Percentiles rank a stretch among this genome's conserved stretches.
These are phyloP conservation scores for Termitomyces sp. DNA, from an alignment of 768 basidiomycete genomes.

Conservation along the genomic window DNA sequence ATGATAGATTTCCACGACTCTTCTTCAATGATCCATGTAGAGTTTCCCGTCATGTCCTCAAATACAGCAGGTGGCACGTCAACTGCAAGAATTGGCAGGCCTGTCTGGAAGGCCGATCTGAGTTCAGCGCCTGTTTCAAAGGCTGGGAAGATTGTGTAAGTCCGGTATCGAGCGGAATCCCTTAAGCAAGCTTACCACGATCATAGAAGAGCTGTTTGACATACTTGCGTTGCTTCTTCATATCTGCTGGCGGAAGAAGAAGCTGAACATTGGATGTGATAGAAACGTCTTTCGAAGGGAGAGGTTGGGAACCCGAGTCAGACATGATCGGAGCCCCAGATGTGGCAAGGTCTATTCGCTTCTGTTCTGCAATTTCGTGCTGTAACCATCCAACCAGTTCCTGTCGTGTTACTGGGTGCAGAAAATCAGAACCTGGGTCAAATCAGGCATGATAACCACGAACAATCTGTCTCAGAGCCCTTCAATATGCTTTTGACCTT, in stretches of 20 bases:
- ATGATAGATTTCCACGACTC: slow-evolving; percentile 65
- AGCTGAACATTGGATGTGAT: slow-evolving; percentile 51
- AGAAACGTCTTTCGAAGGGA: slow-evolving; percentile 33
- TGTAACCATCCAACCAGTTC: slow-evolving; percentile 75
- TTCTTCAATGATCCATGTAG: slow-evolving; percentile 70
- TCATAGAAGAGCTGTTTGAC: slow-evolving; percentile 67
- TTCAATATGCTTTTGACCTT: slow-evolving; percentile 81
- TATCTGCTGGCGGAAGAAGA: slow-evolving; percentile 62
- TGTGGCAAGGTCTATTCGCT: slow-evolving; percentile 61
- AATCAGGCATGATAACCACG: slow-evolving; percentile 13
- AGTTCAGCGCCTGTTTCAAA: slow-evolving; percentile 57
- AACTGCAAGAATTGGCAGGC: slow-evolving; percentile 66
- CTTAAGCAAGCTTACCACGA: slow-evolving; percentile 40
- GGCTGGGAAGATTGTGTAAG: slow-evolving; percentile 32
- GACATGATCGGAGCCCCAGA: slow-evolving; percentile 48
- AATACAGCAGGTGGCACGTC: slow-evolving; percentile 61
- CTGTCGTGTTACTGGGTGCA: slow-evolving; percentile 39
- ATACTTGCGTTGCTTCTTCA: slow-evolving; percentile 70
- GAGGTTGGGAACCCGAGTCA: slow-evolving; percentile 29
- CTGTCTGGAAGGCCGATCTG: slow-evolving; percentile 52
- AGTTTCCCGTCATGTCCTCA: slow-evolving; percentile 51
- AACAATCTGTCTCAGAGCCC: slow-evolving; percentile 72
- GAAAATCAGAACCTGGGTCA: slow-evolving; percentile 4
- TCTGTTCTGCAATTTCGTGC: slow-evolving; percentile 75
- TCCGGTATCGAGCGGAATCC: not conserved